Conservation (phyloP, 1,284 basidiomycete species). For the Irpex sp. region DNA sequence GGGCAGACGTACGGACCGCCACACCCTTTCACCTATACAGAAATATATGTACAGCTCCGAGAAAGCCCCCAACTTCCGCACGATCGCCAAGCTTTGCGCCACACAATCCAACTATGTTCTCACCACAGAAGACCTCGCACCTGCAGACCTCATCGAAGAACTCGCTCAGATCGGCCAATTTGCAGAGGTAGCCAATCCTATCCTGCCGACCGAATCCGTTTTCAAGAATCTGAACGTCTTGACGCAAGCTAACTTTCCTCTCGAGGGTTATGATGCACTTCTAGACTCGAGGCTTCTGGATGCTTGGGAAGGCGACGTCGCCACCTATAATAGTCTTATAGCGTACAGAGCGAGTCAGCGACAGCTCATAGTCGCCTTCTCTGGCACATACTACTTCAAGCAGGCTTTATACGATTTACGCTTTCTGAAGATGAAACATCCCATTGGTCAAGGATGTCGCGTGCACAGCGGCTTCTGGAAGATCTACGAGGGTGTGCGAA, state of each 20-base stretch:
- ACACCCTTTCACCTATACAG: constrained; percentile 23
- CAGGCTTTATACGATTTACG: constrained; percentile 45
- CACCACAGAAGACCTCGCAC: constrained; percentile 33
- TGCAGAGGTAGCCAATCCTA: constrained; percentile 35
- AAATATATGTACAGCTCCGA: constrained; percentile 45
- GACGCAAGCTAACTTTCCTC: constrained; percentile 38
- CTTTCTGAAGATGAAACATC: constrained; percentile 32
- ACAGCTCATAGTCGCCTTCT: constrained; percentile 45
- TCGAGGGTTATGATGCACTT: constrained; percentile 43
- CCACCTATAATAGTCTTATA: constrained; percentile 39
- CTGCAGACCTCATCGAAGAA: constrained; percentile 30
- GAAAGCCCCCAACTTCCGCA: constrained; percentile 47
- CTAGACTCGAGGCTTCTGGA: constrained; percentile 30
- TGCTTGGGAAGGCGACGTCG: constrained; percentile 36
- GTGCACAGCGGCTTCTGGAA: constrained; percentile 54
- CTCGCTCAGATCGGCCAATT: constrained; percentile 50
- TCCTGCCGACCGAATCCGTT: constrained; percentile 35
- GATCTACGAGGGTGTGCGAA: constrained; percentile 41
- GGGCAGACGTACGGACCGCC: background rate
- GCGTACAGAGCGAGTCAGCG: constrained; percentile 36
- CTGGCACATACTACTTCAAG: constrained; percentile 38
- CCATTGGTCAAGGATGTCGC: constrained; percentile 27
- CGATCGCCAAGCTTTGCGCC: constrained; percentile 42
- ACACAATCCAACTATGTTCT: constrained; percentile 39
- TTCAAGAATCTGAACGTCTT: constrained; percentile 37